Evolutionary conservation across 768 basidiomycete species (phyloP), one percentile per base, ranked within the genome.

Genomic region (Serendipita vermifera): DNA sequence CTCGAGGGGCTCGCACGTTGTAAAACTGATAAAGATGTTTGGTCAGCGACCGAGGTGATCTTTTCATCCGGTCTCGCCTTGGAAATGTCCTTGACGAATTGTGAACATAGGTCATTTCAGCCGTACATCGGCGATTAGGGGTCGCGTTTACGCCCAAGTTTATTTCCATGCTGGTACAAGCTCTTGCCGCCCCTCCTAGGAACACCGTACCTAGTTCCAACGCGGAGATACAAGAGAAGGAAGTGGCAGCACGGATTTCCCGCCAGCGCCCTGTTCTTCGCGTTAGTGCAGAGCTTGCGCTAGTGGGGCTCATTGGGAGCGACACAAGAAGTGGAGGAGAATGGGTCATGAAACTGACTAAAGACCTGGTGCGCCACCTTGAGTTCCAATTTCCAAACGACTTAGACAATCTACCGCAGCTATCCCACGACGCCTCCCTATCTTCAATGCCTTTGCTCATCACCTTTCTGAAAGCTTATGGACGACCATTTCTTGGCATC

Each of bases 381-480:
- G 27, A 35, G 17, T 33, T n/a, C 55, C n/a, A 40, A 13, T 43
- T 15, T 46, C n/a, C 24, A 46, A 41, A n/a, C 7, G 29, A 20
- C 5, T 33, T 41, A 55, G 29, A 24, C 33, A 27, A 29, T 5
- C 35, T 57, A 59, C 59, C 33, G 14, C 26, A 97, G 92, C 70
- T 97, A 40, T 87, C 88, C 1, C 86, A 85, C 65, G 93, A 97
- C 64, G 85, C 92, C 2, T 77, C 78, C 20, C 72, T 90, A 35
- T 86, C 83, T 9, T 96, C 94, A 5, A 71, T 98, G 17, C 96
- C 96, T 0, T 75, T 99, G 40, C 77, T 97, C 31, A 79, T 88
- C 5, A 91, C 85, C 0, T 98, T 98, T 67, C 78, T 97, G 60
- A 98, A 96, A 67, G 80, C 85, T n/a, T 96, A 90, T 66, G 81